Evolutionary conservation across 2,329 filamentous ascomycete species (phyloP).

Genomic region (Akanthomyces muscarius): DNA sequence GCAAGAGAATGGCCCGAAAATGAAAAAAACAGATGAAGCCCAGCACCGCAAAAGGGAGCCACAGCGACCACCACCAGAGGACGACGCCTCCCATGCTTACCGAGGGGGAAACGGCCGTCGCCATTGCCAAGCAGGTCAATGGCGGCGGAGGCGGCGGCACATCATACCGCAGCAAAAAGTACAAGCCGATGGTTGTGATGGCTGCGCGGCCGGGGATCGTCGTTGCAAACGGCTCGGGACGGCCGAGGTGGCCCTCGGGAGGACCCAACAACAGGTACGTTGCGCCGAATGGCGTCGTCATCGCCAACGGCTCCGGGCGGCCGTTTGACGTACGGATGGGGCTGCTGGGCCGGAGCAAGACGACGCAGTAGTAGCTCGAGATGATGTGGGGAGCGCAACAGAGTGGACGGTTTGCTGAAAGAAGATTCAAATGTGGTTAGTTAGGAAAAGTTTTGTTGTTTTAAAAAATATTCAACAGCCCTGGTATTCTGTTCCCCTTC

Average conservation of each 20-base stretch:
- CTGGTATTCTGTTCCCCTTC: not conserved
- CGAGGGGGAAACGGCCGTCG: too few species aligned
- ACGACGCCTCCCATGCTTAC: too few species aligned
- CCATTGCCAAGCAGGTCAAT: too few species aligned
- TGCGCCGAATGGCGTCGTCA: not conserved
- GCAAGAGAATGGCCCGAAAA: not conserved
- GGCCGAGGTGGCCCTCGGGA: not conserved
- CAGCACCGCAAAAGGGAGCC: too few species aligned
- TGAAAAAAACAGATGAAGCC: not conserved
- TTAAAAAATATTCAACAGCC: not conserved
- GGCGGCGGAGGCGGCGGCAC: too few species aligned
- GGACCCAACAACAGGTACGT: not conserved
- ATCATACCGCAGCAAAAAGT: too few species aligned
- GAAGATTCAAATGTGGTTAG: not conserved
- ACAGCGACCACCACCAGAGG: too few species aligned
- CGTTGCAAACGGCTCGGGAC: not conserved
- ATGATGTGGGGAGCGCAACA: not conserved
- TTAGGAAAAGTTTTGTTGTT: not conserved
- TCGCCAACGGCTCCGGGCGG: slow-evolving; percentile 2
- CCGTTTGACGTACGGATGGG: not conserved
- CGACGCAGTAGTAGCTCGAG: not conserved
- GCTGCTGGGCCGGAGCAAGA: not conserved
- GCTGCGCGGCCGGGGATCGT: not conserved
- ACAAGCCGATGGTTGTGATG: too few species aligned
- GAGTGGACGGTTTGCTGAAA: not conserved